Evolutionary conservation across 371 early-diverging fungal species (phyloP).

Genomic region (Mucor mucedo): DNA sequence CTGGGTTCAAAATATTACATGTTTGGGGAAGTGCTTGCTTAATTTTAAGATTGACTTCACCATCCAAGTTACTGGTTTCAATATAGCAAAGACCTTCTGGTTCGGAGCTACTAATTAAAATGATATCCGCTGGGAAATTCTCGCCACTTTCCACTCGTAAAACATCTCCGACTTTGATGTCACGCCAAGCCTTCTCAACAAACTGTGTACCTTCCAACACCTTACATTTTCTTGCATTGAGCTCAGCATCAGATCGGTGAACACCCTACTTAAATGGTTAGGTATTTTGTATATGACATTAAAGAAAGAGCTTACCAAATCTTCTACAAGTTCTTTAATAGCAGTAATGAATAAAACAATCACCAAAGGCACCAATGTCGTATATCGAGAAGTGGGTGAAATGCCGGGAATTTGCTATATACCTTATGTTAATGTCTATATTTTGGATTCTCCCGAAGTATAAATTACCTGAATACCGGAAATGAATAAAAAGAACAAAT

Average conservation of each 20-base stretch:
- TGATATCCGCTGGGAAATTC: conserved; percentile 92
- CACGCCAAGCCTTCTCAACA: conserved; percentile 73
- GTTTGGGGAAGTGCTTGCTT: conserved; percentile 86
- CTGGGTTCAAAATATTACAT: conserved; percentile 62
- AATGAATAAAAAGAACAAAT: conserved; percentile 94
- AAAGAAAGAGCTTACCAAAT: conserved; percentile 64
- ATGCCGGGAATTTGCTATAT: conserved; percentile 81
- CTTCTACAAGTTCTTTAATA: conserved; percentile 96
- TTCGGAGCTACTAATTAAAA: conserved; percentile 87
- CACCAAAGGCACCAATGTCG: conserved; percentile 91
- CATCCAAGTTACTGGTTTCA: conserved; percentile 96
- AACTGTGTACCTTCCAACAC: conserved; percentile 69
- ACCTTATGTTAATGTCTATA: conserved; percentile 19
- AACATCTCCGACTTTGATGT: conserved; percentile 91
- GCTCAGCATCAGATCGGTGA: conserved; percentile 79
- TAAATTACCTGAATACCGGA: conserved; percentile 79
- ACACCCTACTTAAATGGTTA: conserved; percentile 61
- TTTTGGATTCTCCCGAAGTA: background rate
- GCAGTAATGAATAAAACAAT: conserved; percentile 94
- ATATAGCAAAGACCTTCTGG: conserved; percentile 89
- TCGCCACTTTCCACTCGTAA: conserved; percentile 86
- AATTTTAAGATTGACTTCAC: conserved; percentile 94
- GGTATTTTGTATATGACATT: background rate
- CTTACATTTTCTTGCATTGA: conserved; percentile 74
- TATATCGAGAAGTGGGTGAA: conserved; percentile 84